Base-by-base conservation (phyloP, 306 rosid genomes). In the Cucumis melo region DNA sequence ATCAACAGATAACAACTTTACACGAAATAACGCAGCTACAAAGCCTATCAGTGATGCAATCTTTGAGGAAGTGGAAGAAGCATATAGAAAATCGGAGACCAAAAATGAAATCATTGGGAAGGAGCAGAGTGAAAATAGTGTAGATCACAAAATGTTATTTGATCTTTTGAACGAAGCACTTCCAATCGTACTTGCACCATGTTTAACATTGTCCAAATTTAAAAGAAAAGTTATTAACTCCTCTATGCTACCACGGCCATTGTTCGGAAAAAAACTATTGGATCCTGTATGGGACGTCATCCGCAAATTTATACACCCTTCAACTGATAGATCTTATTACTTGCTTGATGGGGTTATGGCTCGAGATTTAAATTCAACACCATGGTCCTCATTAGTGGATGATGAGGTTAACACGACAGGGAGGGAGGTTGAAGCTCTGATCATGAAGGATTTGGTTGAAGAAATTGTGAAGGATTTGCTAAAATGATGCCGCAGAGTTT, bases 81-180 rank as follows among this genome's bases (percentile, higher is more conserved):
- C 89, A 50, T 87, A 80, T 19, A 81, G 81, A 78, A 89, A 81
- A 55, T 64, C 74, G 27, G 79, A 76, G 83, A 76, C 76, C 38
- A 84, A 81, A 53, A 74, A 84, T 46, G 83, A 73, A 41, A 83
- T 55, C 67, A 83, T 81, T 17, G 53, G 29, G 15, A 82, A 87
- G 81, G 85, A 86, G 80, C 84, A 85, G 72, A 82, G 76, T 64
- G 86, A 75, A 74, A 83, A 44, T 73, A 73, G 27, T 51, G 74
- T 84, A 65, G 87, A 88, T 80, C 93, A 86, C 83, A 90, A 80
- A 80, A 53, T 86, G 63, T 66, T 95, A 54, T 86, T 81, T 74
- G 99, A 90, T 82, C 82, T 95, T 82, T 80, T 90, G 82, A 95
- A 95, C 20, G 97, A 92, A 82, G 86, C 90, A 70, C 97, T 95